Percentiles rank a stretch among this genome's conserved stretches.
These are phyloP conservation scores for Talaromyces piceae DNA, from an alignment of 2,329 filamentous ascomycete genomes.

Conservation along the genomic window DNA sequence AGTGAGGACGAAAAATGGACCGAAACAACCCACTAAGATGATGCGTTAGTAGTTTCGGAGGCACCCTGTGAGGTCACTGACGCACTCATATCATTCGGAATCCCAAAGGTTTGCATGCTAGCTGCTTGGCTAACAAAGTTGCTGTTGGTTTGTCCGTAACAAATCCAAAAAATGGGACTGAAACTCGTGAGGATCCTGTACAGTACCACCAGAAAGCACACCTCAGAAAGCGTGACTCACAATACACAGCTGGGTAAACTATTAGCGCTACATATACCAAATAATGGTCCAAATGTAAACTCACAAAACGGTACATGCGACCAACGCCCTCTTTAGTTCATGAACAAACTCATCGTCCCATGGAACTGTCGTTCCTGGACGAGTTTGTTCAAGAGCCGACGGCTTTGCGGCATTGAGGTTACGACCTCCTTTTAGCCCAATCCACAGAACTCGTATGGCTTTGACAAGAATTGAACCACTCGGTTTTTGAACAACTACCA, in stretches of 20 bases:
- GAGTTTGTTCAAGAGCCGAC: slow-evolving; percentile 15
- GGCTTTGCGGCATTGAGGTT: slow-evolving; percentile 30
- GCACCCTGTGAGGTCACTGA: neutral
- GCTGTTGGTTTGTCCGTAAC: slow-evolving; percentile 3
- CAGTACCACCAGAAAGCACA: neutral
- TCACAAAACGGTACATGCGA: slow-evolving; percentile 52
- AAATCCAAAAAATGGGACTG: slow-evolving; percentile 54
- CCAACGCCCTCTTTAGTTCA: slow-evolving; percentile 51
- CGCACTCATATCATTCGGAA: slow-evolving; percentile 3
- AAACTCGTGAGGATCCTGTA: slow-evolving; percentile 27
- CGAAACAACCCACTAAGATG: neutral
- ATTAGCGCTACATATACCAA: slow-evolving; percentile 29
- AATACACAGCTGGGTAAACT: neutral
- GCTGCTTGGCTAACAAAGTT: slow-evolving; percentile 8
- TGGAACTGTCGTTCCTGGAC: slow-evolving; percentile 21
- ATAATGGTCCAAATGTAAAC: neutral
- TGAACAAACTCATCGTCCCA: slow-evolving; percentile 60
- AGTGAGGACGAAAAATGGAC: slow-evolving; percentile 1
- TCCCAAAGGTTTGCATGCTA: slow-evolving; percentile 24
- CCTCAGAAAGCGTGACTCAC: neutral
- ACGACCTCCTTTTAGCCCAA: slow-evolving; percentile 12
- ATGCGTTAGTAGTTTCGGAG: neutral
- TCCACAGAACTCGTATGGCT: neutral
- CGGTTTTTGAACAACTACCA: neutral
- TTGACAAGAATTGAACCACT: neutral